Evolutionary conservation across 176 grass and related monocot species (phyloP).

Genomic region (Carex littledalei): DNA sequence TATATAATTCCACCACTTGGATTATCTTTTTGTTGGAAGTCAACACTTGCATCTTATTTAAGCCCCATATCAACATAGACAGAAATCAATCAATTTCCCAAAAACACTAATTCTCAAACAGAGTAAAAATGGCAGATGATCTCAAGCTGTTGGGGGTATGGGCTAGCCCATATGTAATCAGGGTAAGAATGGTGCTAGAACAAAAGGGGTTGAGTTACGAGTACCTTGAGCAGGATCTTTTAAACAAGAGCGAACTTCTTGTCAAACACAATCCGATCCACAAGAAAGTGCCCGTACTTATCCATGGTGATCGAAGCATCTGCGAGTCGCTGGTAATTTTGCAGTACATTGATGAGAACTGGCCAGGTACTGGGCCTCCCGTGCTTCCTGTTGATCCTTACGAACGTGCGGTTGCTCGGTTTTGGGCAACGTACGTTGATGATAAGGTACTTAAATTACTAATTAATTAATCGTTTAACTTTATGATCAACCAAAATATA

Average conservation of each 20-base stretch:
- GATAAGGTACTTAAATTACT: constrained; percentile 34
- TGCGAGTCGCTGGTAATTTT: constrained; percentile 24
- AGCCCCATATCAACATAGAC: background rate
- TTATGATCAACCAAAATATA: background rate
- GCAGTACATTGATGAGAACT: constrained; percentile 26
- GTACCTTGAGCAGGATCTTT: constrained; percentile 12
- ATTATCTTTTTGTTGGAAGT: background rate
- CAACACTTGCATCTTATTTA: background rate
- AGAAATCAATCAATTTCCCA: background rate
- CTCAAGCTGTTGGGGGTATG: constrained; percentile 13
- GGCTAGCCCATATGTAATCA: constrained; percentile 6
- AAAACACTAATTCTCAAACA: background rate
- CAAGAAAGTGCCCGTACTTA: constrained; percentile 22
- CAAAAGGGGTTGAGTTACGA: constrained; percentile 8
- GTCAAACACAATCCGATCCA: constrained; percentile 20
- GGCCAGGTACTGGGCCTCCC: background rate
- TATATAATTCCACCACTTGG: background rate
- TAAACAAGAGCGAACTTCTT: constrained; percentile 21
- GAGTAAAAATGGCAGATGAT: constrained; percentile 15
- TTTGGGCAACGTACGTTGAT: constrained; percentile 31
- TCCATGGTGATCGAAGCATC: background rate
- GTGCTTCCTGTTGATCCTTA: constrained; percentile 20
- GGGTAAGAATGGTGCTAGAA: constrained; percentile 8
- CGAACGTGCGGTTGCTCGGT: constrained; percentile 17
- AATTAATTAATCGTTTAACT: background rate